Evolutionary conservation across 2,329 filamentous ascomycete species (phyloP), one percentile per base, ranked within the genome.

Genomic region (Lizonia empirigonia): DNA sequence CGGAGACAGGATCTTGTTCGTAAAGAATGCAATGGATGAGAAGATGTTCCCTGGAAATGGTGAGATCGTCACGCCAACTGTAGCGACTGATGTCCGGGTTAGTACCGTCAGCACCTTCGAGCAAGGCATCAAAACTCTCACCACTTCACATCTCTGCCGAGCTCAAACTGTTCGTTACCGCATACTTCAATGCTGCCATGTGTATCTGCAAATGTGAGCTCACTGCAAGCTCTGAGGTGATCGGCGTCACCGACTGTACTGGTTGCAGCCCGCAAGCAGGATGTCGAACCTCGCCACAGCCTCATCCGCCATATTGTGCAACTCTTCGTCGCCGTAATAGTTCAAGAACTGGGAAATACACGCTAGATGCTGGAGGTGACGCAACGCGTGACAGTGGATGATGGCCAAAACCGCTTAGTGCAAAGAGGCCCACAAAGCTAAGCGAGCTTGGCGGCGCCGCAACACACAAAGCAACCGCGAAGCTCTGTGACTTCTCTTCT

Each of bases 1-100:
- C 53, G 9, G 67, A 56, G 19, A 63, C 47, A 12, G 63, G 61
- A 20, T 72, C 62, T 46, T 75, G 68, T 26, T 78, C 78, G 50
- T 76, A 80, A 1, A 78, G 45, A 38, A 80, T 71, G 57, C 76
- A 78, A 55, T 77, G 76, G 34, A 80, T 66, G 18, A 70, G 71
- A 13, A 80, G 56, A 65, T 81, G 78, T 44, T 71, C 68, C 26
- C 73, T 76, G 13, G 78, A 80, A 15, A 81, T 74, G 27, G 61
- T 65, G 7, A 60, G 48, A 42, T 62, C 59, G 36, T 72, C 67
- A 12, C 53, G 50, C 70, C 69, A 73, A 29, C 55, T 51, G 40
- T 67, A 64, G 20, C 64, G 65, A 47, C 70, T 73, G 33, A 34
- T 5, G 13, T n/a, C 9, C 22, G 16, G 8, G 22, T 52, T 8